Conservation (phyloP, 2,329 filamentous ascomycete species). For the Colletotrichum musicola region DNA sequence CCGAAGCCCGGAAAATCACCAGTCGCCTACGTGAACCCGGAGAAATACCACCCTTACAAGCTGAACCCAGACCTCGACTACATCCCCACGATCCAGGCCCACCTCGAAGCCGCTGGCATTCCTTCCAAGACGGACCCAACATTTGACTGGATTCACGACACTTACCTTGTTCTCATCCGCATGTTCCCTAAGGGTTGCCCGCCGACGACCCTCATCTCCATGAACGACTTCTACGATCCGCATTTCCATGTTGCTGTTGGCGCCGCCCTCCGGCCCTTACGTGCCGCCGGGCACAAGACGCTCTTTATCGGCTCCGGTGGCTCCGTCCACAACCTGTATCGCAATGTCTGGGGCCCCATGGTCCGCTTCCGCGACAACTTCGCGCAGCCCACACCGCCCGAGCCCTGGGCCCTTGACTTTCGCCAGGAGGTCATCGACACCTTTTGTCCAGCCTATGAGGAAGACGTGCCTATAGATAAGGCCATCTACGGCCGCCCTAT, state of each 20-base stretch:
- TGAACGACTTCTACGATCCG: constrained; percentile 55
- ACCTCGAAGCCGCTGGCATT: constrained; percentile 67
- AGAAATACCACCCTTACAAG: constrained; percentile 73
- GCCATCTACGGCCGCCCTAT: constrained; percentile 28
- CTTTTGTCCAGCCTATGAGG: constrained; percentile 43
- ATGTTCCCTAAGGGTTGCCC: constrained; percentile 77
- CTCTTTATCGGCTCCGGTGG: constrained; percentile 72
- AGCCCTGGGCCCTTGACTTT: constrained; percentile 73
- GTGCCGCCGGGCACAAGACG: constrained; percentile 54
- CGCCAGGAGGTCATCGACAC: constrained; percentile 65
- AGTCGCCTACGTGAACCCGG: constrained; percentile 75
- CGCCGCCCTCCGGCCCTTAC: constrained; percentile 65
- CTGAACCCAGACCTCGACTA: constrained; percentile 70
- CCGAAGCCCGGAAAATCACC: constrained; percentile 71
- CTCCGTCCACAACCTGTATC: constrained; percentile 78
- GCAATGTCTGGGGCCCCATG: constrained; percentile 76
- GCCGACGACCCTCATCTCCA: constrained; percentile 65
- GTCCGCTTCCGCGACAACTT: constrained; percentile 73
- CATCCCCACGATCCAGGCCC: constrained; percentile 61
- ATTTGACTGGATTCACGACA: constrained; percentile 82
- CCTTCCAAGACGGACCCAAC: constrained; percentile 62
- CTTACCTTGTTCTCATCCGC: constrained; percentile 75
- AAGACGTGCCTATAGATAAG: constrained; percentile 63
- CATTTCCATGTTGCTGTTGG: constrained; percentile 66
- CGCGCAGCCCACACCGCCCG: constrained; percentile 69